These are phyloP conservation scores for Pythium myriotylum DNA, from an alignment of 352 stramenopile species.

Conservation along the genomic window DNA sequence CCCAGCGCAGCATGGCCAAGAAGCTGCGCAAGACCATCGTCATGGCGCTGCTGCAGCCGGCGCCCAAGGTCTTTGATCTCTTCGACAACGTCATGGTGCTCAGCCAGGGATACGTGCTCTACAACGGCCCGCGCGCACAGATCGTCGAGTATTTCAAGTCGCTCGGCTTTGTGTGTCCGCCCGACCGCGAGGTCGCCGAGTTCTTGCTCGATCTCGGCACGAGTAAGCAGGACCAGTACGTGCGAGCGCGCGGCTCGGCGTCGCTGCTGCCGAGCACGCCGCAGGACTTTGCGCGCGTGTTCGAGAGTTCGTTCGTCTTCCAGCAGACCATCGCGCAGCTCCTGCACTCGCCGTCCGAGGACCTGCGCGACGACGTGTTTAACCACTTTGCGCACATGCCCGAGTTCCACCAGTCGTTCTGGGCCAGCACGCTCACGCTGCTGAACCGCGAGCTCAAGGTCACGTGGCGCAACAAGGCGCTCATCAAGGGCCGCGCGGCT, in stretches of 20 bases:
- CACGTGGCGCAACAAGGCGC: constrained; percentile 39
- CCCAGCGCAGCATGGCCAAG: constrained; percentile 56
- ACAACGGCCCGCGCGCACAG: constrained; percentile 65
- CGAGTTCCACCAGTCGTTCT: constrained; percentile 17
- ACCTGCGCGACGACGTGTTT: constrained; percentile 73
- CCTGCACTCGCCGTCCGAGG: constrained; percentile 81
- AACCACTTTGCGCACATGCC: constrained; percentile 7
- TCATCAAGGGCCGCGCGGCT: constrained; percentile 22
- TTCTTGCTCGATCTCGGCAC: constrained; percentile 83
- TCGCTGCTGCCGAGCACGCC: neutral
- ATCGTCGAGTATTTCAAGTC: constrained; percentile 75
- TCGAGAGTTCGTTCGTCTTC: constrained; percentile 20
- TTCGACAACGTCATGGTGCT: constrained; percentile 94
- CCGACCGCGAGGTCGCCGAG: constrained; percentile 87
- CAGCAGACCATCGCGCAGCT: constrained; percentile 48
- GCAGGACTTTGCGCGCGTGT: constrained; percentile 25
- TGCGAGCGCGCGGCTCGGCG: constrained; percentile 2
- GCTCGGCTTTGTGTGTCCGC: constrained; percentile 67
- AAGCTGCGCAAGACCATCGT: constrained; percentile 62
- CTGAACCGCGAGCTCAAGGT: constrained; percentile 48
- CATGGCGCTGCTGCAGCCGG: constrained; percentile 88
- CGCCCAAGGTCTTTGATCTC: constrained; percentile 90
- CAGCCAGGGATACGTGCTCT: constrained; percentile 89
- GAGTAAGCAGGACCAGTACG: constrained; percentile 32
- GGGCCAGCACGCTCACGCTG: constrained; percentile 6